Conservation (phyloP, 495 filamentous ascomycete genomes). For the Diplogelasinospora grovesii region DNA sequence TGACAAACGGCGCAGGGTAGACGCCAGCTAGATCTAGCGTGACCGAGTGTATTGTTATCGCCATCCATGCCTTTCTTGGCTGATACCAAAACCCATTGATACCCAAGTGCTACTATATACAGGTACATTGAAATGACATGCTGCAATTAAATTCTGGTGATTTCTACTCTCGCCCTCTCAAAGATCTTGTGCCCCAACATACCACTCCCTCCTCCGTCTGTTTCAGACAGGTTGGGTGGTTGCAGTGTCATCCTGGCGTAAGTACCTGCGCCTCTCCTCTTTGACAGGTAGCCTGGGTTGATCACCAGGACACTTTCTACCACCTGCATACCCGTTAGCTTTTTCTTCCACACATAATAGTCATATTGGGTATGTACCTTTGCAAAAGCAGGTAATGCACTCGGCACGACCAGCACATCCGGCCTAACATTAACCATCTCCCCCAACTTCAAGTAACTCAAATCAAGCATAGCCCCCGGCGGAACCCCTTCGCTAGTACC, state of each 20-base stretch:
- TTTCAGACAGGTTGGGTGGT: conserved; percentile 50
- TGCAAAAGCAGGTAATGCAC: conserved; percentile 74
- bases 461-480: conserved; percentile 68
- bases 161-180: conserved; percentile 77
- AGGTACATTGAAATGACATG: background rate
- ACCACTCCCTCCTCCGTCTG: conserved; percentile 49
- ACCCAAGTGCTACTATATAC: background rate
- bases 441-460: conserved; percentile 79
- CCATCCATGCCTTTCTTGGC: too few species aligned
- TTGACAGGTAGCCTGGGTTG: conserved; percentile 84
- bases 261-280: conserved; percentile 70
- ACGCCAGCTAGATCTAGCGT: conserved; percentile 25
- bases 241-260: conserved; percentile 72
- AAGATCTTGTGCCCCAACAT: conserved; percentile 67
- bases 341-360: background rate
- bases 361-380: conserved; percentile 53
- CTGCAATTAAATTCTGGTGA: conserved; percentile 59
- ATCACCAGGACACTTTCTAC: conserved; percentile 78
- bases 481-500: conserved; percentile 50
- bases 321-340: conserved; percentile 46
- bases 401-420: conserved; percentile 80
- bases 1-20: conserved; percentile 63
- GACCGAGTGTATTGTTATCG: too few species aligned
- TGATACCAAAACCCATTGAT: too few species aligned
- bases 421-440: conserved; percentile 82